Percentiles rank a stretch among this genome's conserved stretches.
These are phyloP conservation scores for Ustilago cynodontis DNA, from an alignment of 1,284 basidiomycete genomes.

Conservation along the genomic window DNA sequence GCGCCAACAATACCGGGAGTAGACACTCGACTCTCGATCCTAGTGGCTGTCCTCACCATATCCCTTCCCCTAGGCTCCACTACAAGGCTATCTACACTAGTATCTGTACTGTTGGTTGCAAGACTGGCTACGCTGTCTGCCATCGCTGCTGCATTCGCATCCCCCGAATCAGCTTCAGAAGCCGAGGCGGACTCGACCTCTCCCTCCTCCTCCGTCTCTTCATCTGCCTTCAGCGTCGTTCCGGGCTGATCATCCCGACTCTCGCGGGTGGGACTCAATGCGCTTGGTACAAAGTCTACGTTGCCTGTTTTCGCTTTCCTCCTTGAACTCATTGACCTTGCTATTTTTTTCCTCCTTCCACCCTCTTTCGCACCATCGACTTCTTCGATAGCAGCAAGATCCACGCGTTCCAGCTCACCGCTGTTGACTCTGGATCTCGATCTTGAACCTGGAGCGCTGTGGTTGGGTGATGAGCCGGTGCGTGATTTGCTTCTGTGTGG, in stretches of 20 bases:
- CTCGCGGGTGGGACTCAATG: constrained; percentile 38
- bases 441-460: constrained; percentile 19
- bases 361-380: not conserved
- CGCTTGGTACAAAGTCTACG: constrained; percentile 30
- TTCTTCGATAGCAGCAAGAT: not conserved
- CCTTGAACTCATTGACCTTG: constrained; percentile 24
- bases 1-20: constrained; percentile 2
- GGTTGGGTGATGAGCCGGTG: constrained; percentile 22
- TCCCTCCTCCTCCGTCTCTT: constrained; percentile 27
- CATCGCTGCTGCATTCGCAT: constrained; percentile 10
- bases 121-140: constrained; percentile 37
- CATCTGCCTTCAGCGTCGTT: constrained; percentile 4
- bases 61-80: constrained; percentile 45
- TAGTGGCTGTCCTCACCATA: constrained; percentile 45
- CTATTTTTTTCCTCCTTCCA: not conserved
- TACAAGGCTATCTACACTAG: constrained; percentile 12
- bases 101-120: constrained; percentile 14
- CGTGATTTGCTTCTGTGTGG: constrained; percentile 30
- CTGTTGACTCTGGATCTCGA: constrained; percentile 36
- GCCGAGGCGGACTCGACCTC: constrained; percentile 22
- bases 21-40: constrained; percentile 17
- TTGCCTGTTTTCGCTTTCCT: constrained; percentile 4
- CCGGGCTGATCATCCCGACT: constrained; percentile 11
- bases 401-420: constrained; percentile 16
- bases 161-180: constrained; percentile 9